A percentile compares a stretch with the other conserved stretches of the same genome.
These are phyloP conservation scores for Fusarium denticulatum DNA, from an alignment of 2,329 filamentous ascomycete genomes.

Conservation along the genomic window DNA sequence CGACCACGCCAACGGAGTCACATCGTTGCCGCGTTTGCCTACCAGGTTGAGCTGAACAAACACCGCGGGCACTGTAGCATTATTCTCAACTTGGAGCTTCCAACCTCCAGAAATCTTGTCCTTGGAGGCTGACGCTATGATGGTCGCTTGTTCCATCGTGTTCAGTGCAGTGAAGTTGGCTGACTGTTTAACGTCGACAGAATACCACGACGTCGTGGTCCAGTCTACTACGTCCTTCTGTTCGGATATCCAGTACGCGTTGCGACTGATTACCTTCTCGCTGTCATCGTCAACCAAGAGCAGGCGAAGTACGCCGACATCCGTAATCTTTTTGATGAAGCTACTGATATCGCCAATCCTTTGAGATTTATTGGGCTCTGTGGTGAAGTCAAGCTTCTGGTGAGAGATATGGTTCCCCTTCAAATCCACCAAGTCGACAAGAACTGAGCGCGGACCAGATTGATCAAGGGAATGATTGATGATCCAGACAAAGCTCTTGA, in stretches of 20 bases:
- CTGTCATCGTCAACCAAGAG: not conserved
- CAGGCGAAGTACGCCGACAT: not conserved
- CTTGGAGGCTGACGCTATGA: not conserved
- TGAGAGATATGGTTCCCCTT: not conserved
- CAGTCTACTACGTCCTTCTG: not conserved
- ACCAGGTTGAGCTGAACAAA: not conserved
- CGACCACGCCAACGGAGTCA: not conserved
- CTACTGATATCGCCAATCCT: not conserved
- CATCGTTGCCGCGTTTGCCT: not conserved
- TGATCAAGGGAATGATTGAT: not conserved
- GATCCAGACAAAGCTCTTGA: not conserved
- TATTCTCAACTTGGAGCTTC: not conserved
- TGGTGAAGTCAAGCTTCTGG: not conserved
- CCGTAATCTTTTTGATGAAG: not conserved
- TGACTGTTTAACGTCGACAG: not conserved
- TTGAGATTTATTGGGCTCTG: not conserved
- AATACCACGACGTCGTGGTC: not conserved
- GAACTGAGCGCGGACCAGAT: not conserved
- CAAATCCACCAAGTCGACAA: not conserved
- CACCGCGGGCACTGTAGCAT: not conserved
- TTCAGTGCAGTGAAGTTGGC: not conserved
- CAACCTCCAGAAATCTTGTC: not conserved
- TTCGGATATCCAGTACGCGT: not conserved
- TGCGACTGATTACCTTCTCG: not conserved
- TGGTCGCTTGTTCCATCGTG: not conserved